Conservation (phyloP, 2,329 filamentous ascomycete species). For the Ustulina deusta region DNA sequence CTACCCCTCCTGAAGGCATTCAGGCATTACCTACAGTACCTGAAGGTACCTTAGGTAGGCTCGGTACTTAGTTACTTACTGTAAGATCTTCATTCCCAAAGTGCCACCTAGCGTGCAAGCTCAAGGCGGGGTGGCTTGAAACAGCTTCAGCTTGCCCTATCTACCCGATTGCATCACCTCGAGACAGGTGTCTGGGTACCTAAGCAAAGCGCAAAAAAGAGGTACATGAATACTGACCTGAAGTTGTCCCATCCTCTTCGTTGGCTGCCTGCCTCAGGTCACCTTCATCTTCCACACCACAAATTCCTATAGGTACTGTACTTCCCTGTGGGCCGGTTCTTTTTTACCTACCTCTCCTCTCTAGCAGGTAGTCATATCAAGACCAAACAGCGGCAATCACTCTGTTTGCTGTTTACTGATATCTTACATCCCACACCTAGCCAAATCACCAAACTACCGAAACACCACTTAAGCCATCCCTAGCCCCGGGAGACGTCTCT, state of each 20-base stretch:
- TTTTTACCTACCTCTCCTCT: background rate
- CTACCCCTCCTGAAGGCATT: background rate
- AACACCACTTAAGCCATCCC: background rate
- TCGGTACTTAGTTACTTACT: too few species aligned
- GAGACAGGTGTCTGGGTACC: too few species aligned
- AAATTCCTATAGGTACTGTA: background rate
- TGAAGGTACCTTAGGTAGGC: too few species aligned
- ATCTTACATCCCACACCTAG: background rate
- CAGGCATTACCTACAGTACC: too few species aligned
- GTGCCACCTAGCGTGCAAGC: slow-evolving; percentile 6
- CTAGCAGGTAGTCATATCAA: background rate
- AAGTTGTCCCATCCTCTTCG: slow-evolving; percentile 15
- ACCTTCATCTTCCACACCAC: background rate
- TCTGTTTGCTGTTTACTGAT: background rate
- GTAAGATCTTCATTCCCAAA: background rate
- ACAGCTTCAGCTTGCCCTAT: slow-evolving; percentile 28
- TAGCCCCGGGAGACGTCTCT: background rate
- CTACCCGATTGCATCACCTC: slow-evolving; percentile 24
- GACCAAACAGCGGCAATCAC: background rate
- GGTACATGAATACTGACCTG: background rate
- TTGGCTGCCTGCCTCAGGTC: slow-evolving; percentile 31
- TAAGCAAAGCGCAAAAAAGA: background rate
- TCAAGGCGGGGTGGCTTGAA: slow-evolving; percentile 30
- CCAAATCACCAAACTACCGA: background rate
- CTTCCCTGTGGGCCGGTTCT: background rate